These are phyloP conservation scores for Xerocomus brunneocitrinus DNA, from an alignment of 768 basidiomycete species.

Conservation along the genomic window DNA sequence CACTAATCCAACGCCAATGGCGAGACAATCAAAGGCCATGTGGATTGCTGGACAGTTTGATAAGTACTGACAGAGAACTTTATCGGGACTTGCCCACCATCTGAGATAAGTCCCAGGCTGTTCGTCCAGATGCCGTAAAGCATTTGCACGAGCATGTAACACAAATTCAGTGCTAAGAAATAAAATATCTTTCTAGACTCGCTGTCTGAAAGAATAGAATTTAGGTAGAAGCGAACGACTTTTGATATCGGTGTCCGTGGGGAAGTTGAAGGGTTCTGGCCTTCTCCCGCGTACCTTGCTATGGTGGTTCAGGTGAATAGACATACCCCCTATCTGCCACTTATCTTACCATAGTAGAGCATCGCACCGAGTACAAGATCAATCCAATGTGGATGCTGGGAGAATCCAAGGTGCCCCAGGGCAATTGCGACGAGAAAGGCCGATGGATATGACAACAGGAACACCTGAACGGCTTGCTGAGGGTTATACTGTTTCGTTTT, in stretches of 20 bases:
- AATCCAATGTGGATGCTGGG: slow-evolving; percentile 51
- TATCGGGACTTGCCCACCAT: slow-evolving; percentile 54
- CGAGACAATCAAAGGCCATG: slow-evolving; percentile 99
- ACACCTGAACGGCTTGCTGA: slow-evolving; percentile 51
- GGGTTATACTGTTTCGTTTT: slow-evolving; percentile 43
- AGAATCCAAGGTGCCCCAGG: slow-evolving; percentile 60
- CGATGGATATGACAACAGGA: slow-evolving; percentile 54
- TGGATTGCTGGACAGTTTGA: slow-evolving; percentile 71
- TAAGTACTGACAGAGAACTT: neutral
- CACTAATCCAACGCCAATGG: slow-evolving; percentile 90
- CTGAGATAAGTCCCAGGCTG: slow-evolving; percentile 91
- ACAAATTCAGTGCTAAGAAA: slow-evolving; percentile 90
- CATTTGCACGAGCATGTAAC: slow-evolving; percentile 97
- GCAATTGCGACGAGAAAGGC: slow-evolving; percentile 45
- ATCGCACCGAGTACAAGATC: slow-evolving; percentile 56
- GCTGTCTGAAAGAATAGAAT: slow-evolving; percentile 84
- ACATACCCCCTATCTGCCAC: neutral
- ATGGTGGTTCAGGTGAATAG: slow-evolving; percentile 6
- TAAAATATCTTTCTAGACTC: slow-evolving; percentile 97
- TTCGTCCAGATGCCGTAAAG: slow-evolving; percentile 97
- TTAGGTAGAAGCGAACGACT: slow-evolving; percentile 67
- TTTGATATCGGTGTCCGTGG: slow-evolving; percentile 52
- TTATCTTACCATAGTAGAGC: slow-evolving; percentile 58
- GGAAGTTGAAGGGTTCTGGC: slow-evolving; percentile 38
- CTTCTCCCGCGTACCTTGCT: slow-evolving; percentile 53